Conservation (phyloP, 2,329 filamentous ascomycete species). For the Dactylellina haptotyla region DNA sequence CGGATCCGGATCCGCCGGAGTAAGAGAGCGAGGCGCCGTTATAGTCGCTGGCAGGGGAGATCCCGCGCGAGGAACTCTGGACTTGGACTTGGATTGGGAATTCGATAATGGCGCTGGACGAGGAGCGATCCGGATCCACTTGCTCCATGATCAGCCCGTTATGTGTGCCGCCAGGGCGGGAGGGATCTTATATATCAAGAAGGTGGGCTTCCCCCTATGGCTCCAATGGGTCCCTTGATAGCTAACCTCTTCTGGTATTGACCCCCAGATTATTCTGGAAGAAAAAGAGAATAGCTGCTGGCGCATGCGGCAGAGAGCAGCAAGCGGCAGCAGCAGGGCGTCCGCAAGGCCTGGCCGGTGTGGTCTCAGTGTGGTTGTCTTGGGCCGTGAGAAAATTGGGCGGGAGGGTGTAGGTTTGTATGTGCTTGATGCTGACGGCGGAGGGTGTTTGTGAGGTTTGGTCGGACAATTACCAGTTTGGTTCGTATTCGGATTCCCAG, state of each 20-base stretch:
- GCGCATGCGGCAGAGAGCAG: constrained; percentile 26
- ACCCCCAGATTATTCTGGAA: background rate
- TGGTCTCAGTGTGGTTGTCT: background rate
- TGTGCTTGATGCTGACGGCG: constrained; percentile 12
- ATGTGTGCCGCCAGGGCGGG: background rate
- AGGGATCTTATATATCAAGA: constrained; percentile 10
- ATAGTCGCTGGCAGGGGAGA: constrained; percentile 1
- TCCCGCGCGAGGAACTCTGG: background rate
- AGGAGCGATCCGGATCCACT: constrained; percentile 11
- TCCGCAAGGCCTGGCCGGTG: background rate
- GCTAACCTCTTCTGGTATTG: background rate
- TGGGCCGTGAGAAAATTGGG: background rate
- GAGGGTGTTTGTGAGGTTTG: constrained; percentile 28
- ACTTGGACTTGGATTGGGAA: constrained; percentile 35
- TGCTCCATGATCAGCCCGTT: constrained; percentile 18
- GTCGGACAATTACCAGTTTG: constrained; percentile 45
- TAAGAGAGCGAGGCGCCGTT: constrained; percentile 3
- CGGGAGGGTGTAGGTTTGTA: background rate
- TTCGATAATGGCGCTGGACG: constrained; percentile 11
- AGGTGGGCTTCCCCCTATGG: background rate
- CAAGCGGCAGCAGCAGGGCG: background rate
- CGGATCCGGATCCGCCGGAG: constrained; percentile 9
- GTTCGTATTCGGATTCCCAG: constrained; percentile 47
- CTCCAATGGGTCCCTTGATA: background rate
- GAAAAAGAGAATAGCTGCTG: background rate